These are phyloP conservation scores for Xylogone sp. DNA, from an alignment of 2,329 filamentous ascomycete species.

Conservation along the genomic window DNA sequence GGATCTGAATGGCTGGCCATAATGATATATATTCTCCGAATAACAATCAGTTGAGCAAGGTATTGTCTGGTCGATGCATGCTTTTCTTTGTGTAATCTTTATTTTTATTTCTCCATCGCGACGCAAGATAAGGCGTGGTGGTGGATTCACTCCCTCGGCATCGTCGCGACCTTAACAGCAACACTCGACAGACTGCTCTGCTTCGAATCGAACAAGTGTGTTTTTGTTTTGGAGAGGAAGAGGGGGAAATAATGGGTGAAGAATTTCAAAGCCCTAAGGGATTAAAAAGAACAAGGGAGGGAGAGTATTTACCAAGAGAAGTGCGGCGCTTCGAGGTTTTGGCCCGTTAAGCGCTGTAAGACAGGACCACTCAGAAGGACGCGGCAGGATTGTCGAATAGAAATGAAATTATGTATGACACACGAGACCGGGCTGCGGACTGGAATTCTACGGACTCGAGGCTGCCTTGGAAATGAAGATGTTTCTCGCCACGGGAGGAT, in stretches of 20 bases:
- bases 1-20: slow-evolving; percentile 19
- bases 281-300: slow-evolving; percentile 4
- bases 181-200: too few relatives aligned
- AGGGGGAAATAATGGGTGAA: slow-evolving; percentile 3
- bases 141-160: too few relatives aligned
- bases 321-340: slow-evolving; percentile 17
- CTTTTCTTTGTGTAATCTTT: background rate
- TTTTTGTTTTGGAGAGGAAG: too few relatives aligned
- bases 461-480: background rate
- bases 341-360: background rate
- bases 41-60: background rate
- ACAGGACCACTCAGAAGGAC: background rate
- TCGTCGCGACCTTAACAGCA: too few relatives aligned
- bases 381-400: background rate
- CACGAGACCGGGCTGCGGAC: background rate
- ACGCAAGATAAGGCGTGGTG: too few relatives aligned
- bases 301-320: slow-evolving; percentile 19
- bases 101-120: too few relatives aligned
- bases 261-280: background rate
- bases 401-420: background rate
- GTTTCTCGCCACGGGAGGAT: background rate
- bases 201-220: too few relatives aligned
- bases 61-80: background rate
- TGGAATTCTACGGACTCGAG: background rate
- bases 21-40: background rate